Evolutionary conservation across 495 filamentous ascomycete species (phyloP).

Genomic region (Margaritispora aquatica): DNA sequence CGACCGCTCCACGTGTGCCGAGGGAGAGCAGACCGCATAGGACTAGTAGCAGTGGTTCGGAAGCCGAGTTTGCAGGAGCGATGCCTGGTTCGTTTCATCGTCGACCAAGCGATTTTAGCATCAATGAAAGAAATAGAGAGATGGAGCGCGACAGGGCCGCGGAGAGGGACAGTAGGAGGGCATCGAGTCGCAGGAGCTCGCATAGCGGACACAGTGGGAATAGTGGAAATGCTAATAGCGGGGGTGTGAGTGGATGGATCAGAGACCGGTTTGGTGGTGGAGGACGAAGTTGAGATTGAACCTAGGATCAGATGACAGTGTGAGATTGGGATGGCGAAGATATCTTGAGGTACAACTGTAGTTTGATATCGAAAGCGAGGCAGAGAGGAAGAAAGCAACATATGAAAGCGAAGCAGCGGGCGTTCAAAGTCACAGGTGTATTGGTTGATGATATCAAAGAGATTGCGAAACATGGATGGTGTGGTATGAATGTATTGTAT

Average conservation of each 20-base stretch:
- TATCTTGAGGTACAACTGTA: too few relatives aligned
- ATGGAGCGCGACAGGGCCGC: conserved; percentile 5
- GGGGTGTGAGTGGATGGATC: conserved; percentile 32
- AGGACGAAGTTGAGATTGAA: background rate
- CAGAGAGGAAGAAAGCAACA: background rate
- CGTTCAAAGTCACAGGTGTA: background rate
- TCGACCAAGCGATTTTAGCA: conserved; percentile 3
- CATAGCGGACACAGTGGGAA: conserved; percentile 2
- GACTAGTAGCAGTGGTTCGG: background rate
- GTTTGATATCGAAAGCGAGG: too few relatives aligned
- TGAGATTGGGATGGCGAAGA: background rate
- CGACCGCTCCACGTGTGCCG: background rate
- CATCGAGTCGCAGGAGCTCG: conserved; percentile 14
- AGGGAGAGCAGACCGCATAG: background rate
- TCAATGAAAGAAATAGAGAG: conserved; percentile 8
- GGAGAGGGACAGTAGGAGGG: conserved; percentile 12
- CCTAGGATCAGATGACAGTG: background rate
- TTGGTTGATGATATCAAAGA: background rate
- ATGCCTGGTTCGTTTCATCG: conserved; percentile 5
- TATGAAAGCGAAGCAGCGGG: too few relatives aligned
- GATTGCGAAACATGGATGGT: background rate
- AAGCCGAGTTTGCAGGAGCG: background rate
- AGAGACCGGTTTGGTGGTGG: conserved; percentile 27
- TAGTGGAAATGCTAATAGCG: conserved; percentile 7
- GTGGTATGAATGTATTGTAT: background rate